Percentiles rank a stretch among this genome's conserved stretches.
Conservation (phyloP, 2,329 filamentous ascomycete species). For the Simplicillium aogashimaense region DNA sequence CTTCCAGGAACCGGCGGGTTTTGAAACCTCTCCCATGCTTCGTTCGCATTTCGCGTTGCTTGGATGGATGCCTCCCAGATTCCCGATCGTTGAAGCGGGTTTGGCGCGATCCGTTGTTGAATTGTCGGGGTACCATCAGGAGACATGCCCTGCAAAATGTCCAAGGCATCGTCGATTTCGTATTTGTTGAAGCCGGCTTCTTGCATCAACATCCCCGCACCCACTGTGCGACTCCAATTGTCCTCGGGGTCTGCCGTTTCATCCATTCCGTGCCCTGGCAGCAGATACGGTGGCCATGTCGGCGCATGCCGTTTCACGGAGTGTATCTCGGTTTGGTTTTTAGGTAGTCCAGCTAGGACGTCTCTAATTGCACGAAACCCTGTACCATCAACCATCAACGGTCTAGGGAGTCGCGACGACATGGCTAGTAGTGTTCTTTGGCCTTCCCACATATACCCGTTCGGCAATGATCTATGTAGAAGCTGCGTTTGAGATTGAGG, state of each 20-base stretch:
- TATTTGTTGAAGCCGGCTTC: slow-evolving; percentile 44
- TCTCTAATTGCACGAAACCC: slow-evolving; percentile 45
- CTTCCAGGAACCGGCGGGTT: slow-evolving; percentile 21
- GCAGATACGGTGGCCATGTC: slow-evolving; percentile 52
- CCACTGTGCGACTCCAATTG: slow-evolving; percentile 41
- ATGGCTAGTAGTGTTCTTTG: slow-evolving; percentile 42
- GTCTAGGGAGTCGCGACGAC: slow-evolving; percentile 35
- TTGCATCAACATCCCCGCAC: slow-evolving; percentile 42
- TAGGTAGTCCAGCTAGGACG: slow-evolving; percentile 43
- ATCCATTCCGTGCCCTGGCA: slow-evolving; percentile 48
- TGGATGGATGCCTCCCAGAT: slow-evolving; percentile 46
- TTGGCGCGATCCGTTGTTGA: slow-evolving; percentile 27
- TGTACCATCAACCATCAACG: slow-evolving; percentile 37
- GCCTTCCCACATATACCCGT: slow-evolving; percentile 40
- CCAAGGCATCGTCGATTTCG: slow-evolving; percentile 36
- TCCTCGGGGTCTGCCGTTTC: slow-evolving; percentile 40
- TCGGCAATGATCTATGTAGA: slow-evolving; percentile 15
- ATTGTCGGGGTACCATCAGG: slow-evolving; percentile 45
- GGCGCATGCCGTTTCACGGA: slow-evolving; percentile 36
- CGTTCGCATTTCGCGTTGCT: slow-evolving; percentile 49
- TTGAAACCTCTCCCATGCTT: slow-evolving; percentile 47
- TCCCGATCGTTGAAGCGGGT: slow-evolving; percentile 9
- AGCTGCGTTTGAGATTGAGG: slow-evolving; percentile 13
- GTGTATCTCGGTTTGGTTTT: slow-evolving; percentile 38
- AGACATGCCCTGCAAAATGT: slow-evolving; percentile 42